Percentiles rank a stretch among this genome's conserved stretches.
Conservation (phyloP, 345 rosid species). For the Salix exigua region DNA sequence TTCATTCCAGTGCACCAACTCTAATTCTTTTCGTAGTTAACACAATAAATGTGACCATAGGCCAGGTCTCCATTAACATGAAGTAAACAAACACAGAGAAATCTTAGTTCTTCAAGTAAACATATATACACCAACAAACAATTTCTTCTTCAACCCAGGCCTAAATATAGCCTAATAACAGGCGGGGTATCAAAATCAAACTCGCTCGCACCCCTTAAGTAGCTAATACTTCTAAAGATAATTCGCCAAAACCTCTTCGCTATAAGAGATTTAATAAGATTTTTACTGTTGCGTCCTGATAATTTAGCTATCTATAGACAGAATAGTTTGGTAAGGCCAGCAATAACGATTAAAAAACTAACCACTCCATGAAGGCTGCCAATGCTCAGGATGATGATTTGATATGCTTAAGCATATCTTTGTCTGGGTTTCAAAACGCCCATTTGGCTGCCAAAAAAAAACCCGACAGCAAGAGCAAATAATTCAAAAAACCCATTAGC, state of each 20-base stretch:
- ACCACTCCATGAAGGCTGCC: slow-evolving; percentile 99
- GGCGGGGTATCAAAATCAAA: not conserved
- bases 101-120: not conserved
- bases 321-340: not conserved
- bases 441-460: slow-evolving; percentile 59
- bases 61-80: not conserved
- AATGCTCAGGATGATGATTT: slow-evolving; percentile 96
- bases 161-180: not conserved
- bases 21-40: not conserved
- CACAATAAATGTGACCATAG: not conserved
- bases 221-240: not conserved
- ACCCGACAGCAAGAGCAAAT: not conserved
- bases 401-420: slow-evolving; percentile 96
- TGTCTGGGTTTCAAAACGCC: slow-evolving; percentile 90
- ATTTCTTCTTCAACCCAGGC: not conserved
- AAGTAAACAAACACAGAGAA: not conserved
- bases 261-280: not conserved
- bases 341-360: slow-evolving; percentile 11
- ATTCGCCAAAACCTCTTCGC: not conserved
- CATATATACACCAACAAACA: not conserved
- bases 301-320: not conserved
- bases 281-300: not conserved
- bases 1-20: not conserved
- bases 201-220: not conserved
- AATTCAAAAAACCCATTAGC: not conserved